Evolutionary conservation across 345 rosid genomes (phyloP).

Genomic region (Sonneratia alba): DNA sequence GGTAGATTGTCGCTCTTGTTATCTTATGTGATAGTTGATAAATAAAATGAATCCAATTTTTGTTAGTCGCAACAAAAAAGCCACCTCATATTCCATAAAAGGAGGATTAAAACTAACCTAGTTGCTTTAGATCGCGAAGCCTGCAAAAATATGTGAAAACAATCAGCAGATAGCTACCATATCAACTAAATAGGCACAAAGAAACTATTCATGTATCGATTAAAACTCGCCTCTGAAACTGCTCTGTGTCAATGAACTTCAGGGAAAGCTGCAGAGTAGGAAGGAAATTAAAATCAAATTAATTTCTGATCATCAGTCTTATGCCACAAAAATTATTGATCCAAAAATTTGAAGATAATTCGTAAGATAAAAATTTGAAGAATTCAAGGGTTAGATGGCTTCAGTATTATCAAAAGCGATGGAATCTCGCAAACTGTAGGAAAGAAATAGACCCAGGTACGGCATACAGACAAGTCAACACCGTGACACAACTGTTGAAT

Average conservation of each 20-base stretch:
- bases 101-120: slow-evolving; percentile 41
- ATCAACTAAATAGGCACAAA: neutral
- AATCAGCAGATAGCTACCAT: neutral
- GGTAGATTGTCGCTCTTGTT: neutral
- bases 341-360: neutral
- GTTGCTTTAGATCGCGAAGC: slow-evolving; percentile 88
- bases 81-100: neutral
- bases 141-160: slow-evolving; percentile 25
- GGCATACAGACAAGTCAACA: neutral
- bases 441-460: neutral
- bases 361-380: neutral
- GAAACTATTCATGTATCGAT: neutral
- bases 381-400: neutral
- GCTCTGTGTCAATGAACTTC: slow-evolving; percentile 83
- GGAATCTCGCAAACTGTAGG: neutral
- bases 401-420: no score
- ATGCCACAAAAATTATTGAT: neutral
- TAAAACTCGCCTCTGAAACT: slow-evolving; percentile 63
- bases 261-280: slow-evolving; percentile 46
- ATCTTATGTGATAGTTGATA: neutral
- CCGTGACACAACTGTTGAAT: neutral
- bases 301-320: neutral
- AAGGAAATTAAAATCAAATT: neutral
- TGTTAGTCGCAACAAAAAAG: neutral
- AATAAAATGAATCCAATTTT: neutral